These are phyloP conservation scores for Phytophthora capsici DNA, from an alignment of 352 stramenopile species.

Conservation along the genomic window DNA sequence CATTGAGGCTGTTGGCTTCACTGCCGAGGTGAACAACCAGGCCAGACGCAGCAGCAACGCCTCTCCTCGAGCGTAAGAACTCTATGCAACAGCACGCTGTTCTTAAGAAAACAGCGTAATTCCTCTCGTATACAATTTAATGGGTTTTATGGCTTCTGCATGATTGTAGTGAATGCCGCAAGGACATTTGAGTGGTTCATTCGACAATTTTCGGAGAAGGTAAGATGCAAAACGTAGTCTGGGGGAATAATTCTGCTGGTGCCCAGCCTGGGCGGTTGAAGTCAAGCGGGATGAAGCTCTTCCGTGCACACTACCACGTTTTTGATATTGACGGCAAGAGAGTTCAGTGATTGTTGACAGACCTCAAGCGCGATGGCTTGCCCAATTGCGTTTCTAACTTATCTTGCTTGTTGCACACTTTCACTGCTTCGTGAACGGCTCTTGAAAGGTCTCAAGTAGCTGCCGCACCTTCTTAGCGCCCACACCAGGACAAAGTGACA, in stretches of 20 bases:
- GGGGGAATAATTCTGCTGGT: constrained; percentile 12
- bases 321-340: constrained; percentile 25
- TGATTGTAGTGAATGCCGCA: constrained; percentile 45
- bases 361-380: constrained; percentile 16
- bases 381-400: no score
- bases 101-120: constrained; percentile 35
- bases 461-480: constrained; percentile 95
- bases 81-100: constrained; percentile 29
- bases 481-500: constrained; percentile 94
- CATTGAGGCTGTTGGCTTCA: constrained; percentile 74
- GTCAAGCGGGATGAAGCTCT: not conserved
- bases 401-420: no score
- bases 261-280: constrained; percentile 11
- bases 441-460: constrained; percentile 94
- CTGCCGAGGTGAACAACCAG: constrained; percentile 53
- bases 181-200: constrained; percentile 37
- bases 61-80: constrained; percentile 66
- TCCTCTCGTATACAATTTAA: constrained; percentile 37
- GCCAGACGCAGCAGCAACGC: constrained; percentile 19
- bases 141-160: constrained; percentile 21
- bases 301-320: constrained; percentile 5
- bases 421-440: constrained; percentile 89
- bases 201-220: constrained; percentile 5
- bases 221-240: not conserved
- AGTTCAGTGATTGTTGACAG: constrained; percentile 36